phyloP scores from a whole-genome alignment of 75 land plant species.

The Pseudotsuga menziesii region DNA sequence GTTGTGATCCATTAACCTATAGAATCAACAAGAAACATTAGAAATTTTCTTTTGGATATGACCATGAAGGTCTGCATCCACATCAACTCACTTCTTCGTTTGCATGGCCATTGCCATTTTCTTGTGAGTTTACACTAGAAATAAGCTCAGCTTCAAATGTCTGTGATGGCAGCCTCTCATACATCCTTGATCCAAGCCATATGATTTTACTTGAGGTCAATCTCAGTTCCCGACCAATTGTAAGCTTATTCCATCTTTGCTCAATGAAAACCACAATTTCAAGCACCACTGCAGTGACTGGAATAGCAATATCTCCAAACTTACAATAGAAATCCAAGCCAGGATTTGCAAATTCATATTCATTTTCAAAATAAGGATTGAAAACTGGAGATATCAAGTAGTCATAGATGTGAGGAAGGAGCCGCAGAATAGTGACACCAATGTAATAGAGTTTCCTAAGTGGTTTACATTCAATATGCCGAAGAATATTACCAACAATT shows the following conservation, averaged over 20 bases:
- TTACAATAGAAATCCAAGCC: slow-evolving; percentile 35
- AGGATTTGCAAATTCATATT: slow-evolving; percentile 52
- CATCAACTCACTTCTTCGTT: slow-evolving; percentile 1
- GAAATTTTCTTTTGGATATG: too few species aligned
- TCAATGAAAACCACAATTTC: slow-evolving; percentile 47
- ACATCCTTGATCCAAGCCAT: slow-evolving; percentile 42
- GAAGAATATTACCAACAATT: slow-evolving; percentile 44
- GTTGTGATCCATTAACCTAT: too few species aligned
- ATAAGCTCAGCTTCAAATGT: slow-evolving; percentile 59
- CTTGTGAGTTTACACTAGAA: slow-evolving; percentile 14
- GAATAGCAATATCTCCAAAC: slow-evolving; percentile 58
- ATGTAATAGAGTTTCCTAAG: slow-evolving; percentile 45
- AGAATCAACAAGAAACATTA: too few species aligned
- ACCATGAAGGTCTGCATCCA: slow-evolving; percentile 10
- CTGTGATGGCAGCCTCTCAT: slow-evolving; percentile 59
- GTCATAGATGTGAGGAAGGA: slow-evolving; percentile 70
- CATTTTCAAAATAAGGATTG: slow-evolving; percentile 50
- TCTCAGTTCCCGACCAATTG: slow-evolving; percentile 19
- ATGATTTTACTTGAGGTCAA: slow-evolving; percentile 27
- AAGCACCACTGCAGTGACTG: slow-evolving; percentile 34
- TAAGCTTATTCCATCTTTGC: slow-evolving; percentile 54
- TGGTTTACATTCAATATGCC: slow-evolving; percentile 49
- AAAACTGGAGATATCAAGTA: slow-evolving; percentile 29
- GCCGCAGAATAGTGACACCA: slow-evolving; percentile 52
- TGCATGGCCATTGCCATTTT: background rate